Percentiles rank a stretch among this genome's conserved stretches.
Conservation (phyloP, 2,329 filamentous ascomycete genomes). For the Diaporthe citrichinensis region DNA sequence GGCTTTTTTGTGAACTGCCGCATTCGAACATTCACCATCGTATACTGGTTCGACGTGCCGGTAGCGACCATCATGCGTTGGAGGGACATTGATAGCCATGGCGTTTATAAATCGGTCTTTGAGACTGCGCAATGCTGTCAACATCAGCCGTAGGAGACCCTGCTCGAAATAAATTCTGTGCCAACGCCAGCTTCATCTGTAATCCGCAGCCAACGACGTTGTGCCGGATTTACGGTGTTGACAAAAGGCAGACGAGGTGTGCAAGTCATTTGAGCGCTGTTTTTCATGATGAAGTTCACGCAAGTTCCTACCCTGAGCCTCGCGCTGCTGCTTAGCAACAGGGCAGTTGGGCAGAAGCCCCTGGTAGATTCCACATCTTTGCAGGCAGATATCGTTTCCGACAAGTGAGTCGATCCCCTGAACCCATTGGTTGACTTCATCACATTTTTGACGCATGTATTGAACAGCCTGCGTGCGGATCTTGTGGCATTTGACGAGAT, state of each 20-base stretch:
- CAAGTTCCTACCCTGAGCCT: neutral
- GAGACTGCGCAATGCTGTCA: neutral
- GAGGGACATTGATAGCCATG: neutral
- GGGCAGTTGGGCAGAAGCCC: neutral
- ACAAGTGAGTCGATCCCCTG: slow-evolving; percentile 3
- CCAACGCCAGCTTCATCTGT: neutral
- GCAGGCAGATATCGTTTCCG: slow-evolving; percentile 2
- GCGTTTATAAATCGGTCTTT: neutral
- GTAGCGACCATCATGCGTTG: neutral
- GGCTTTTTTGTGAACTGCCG: slow-evolving; percentile 25
- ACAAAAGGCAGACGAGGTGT: neutral
- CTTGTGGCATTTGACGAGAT: slow-evolving; percentile 20
- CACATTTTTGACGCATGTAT: neutral
- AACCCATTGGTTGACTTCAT: neutral
- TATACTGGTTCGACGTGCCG: slow-evolving; percentile 18
- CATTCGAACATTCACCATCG: slow-evolving; percentile 22
- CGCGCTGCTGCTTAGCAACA: neutral
- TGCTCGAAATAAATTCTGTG: neutral
- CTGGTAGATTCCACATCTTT: slow-evolving; percentile 12
- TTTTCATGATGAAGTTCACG: neutral
- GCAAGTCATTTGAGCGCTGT: neutral
- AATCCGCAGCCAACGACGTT: neutral
- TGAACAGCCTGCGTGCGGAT: neutral
- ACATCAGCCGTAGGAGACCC: neutral
- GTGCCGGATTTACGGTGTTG: neutral